A percentile compares a stretch with the other conserved stretches of the same genome.
These are phyloP conservation scores for Ganoderma multipileum DNA, from an alignment of 1,284 basidiomycete genomes.

Conservation along the genomic window DNA sequence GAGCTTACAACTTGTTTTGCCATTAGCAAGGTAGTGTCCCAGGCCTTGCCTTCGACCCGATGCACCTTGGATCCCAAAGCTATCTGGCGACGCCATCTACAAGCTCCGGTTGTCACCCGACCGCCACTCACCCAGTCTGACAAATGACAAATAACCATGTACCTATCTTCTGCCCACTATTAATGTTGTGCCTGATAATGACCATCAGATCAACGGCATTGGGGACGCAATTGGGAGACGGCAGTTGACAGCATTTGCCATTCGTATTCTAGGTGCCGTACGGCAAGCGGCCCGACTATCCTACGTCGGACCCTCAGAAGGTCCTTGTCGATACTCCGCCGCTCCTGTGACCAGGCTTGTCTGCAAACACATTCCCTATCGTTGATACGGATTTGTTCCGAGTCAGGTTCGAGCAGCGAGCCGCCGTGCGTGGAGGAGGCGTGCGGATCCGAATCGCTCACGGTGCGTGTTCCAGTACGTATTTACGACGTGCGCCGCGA, in stretches of 20 bases:
- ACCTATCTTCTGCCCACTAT: not conserved
- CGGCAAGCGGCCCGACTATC: not conserved
- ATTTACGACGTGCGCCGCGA: slow-evolving; percentile 9
- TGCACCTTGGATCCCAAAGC: too few species aligned
- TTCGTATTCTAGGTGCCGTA: not conserved
- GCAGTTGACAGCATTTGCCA: not conserved
- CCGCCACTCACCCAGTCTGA: not conserved
- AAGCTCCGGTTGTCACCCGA: not conserved
- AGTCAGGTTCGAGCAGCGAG: slow-evolving; percentile 2
- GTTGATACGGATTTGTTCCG: slow-evolving; percentile 11
- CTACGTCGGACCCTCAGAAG: not conserved
- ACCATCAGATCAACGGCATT: not conserved
- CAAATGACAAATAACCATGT: not conserved
- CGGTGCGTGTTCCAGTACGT: slow-evolving; percentile 22
- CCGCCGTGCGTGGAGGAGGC: not conserved
- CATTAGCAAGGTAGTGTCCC: not conserved
- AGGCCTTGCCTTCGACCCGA: too few species aligned
- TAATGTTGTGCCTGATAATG: not conserved
- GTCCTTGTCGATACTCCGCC: too few species aligned
- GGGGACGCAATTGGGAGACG: not conserved
- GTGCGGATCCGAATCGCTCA: not conserved
- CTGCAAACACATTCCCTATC: not conserved
- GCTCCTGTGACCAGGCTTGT: not conserved
- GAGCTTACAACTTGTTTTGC: not conserved
- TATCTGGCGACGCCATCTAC: not conserved